A percentile compares a stretch with the other conserved stretches of the same genome.
Conservation (phyloP, 768 basidiomycete genomes). For the Suillus brevipes region DNA sequence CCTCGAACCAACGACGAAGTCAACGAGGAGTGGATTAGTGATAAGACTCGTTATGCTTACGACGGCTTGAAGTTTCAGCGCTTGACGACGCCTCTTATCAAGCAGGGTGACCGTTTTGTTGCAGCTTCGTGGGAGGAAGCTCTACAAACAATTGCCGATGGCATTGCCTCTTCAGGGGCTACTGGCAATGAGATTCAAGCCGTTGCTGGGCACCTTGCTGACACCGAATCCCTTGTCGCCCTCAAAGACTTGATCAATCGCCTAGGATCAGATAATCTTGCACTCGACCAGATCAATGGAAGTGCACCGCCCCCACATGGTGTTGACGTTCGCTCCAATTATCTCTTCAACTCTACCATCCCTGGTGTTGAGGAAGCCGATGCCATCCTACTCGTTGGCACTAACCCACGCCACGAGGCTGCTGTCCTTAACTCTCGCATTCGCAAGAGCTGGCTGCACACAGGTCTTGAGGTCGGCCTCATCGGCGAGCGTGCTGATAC, state of each 20-base stretch:
- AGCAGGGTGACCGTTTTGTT: conserved; percentile 91
- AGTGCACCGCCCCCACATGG: conserved; percentile 70
- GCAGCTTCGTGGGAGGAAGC: conserved; percentile 92
- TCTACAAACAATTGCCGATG: conserved; percentile 72
- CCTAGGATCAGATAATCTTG: conserved; percentile 92
- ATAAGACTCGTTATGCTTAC: conserved; percentile 97
- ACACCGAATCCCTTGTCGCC: conserved; percentile 90
- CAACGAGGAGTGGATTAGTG: conserved; percentile 99
- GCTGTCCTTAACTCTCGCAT: conserved; percentile 97
- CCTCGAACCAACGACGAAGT: conserved; percentile 96
- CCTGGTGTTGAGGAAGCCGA: conserved; percentile 91
- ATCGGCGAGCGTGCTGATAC: conserved; percentile 92
- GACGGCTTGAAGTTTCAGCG: conserved; percentile 96
- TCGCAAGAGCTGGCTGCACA: conserved; percentile 91
- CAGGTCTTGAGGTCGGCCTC: conserved; percentile 80
- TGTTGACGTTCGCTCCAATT: conserved; percentile 92
- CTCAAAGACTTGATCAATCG: conserved; percentile 92
- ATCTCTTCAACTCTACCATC: conserved; percentile 93
- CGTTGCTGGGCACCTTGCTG: conserved; percentile 88
- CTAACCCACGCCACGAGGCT: conserved; percentile 96
- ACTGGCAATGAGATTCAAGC: conserved; percentile 92
- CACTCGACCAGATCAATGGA: conserved; percentile 74
- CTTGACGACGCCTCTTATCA: conserved; percentile 86
- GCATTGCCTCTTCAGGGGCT: conserved; percentile 77
- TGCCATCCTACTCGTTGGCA: conserved; percentile 89